Conservation (phyloP, 2,329 filamentous ascomycete species). For the Fusarium illudens region DNA sequence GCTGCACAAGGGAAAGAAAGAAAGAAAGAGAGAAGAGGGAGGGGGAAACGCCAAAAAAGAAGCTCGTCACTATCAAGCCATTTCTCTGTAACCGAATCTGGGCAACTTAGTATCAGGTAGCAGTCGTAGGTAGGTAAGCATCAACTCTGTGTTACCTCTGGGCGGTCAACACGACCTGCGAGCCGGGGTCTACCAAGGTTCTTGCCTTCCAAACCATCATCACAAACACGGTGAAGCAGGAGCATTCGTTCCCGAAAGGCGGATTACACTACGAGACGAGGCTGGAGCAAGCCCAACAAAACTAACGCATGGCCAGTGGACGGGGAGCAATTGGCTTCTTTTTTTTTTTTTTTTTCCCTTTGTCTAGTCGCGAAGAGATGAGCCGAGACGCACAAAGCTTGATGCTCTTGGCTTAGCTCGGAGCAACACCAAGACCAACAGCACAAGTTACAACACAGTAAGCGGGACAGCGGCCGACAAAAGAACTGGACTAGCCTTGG, state of each 20-base stretch:
- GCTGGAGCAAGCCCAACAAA: slow-evolving; percentile 19
- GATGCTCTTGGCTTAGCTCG: slow-evolving; percentile 31
- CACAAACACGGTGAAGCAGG: background rate
- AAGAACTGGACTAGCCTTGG: slow-evolving; percentile 26
- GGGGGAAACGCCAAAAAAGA: slow-evolving; percentile 5
- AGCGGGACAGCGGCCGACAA: slow-evolving; percentile 17
- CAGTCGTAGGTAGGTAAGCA: background rate
- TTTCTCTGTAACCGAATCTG: slow-evolving; percentile 34
- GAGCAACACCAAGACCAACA: slow-evolving; percentile 10
- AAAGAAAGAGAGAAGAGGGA: slow-evolving; percentile 4
- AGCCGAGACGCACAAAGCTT: background rate
- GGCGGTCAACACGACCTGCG: slow-evolving; percentile 32
- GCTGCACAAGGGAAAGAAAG: background rate
- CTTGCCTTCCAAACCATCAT: background rate
- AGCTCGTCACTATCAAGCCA: slow-evolving; percentile 27
- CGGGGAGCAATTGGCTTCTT: slow-evolving; percentile 29
- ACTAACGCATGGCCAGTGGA: slow-evolving; percentile 24
- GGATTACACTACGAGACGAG: background rate
- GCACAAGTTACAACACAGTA: slow-evolving; percentile 1
- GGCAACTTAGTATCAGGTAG: slow-evolving; percentile 12
- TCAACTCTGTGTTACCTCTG: slow-evolving; percentile 14
- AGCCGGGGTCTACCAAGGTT: slow-evolving; percentile 20
- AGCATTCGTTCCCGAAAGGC: background rate
- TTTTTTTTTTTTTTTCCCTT: background rate
- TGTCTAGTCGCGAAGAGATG: slow-evolving; percentile 6